These are phyloP conservation scores for Parathielavia appendiculata DNA, from an alignment of 495 filamentous ascomycete genomes.

Conservation along the genomic window DNA sequence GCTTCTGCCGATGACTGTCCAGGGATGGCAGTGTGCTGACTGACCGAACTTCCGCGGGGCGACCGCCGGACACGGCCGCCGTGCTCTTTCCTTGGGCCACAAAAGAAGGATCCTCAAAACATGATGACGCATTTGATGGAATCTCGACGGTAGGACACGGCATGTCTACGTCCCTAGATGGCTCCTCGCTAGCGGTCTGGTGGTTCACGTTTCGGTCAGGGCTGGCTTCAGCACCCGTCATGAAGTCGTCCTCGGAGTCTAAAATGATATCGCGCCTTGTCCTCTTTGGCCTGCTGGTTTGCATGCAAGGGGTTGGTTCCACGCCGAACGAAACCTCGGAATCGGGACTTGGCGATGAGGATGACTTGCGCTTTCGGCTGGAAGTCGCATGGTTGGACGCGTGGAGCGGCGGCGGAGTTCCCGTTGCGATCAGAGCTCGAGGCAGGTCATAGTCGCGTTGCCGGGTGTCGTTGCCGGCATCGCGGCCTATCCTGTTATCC, in stretches of 20 bases:
- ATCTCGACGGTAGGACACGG: background rate
- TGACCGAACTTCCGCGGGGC: background rate
- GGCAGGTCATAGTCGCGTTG: background rate
- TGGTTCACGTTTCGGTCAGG: constrained; percentile 5
- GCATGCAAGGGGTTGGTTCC: background rate
- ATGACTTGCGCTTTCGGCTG: constrained; percentile 22
- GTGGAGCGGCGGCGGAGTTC: background rate
- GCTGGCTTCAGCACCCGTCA: constrained; percentile 13
- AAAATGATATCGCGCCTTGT: constrained; percentile 30
- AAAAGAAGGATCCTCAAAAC: background rate
- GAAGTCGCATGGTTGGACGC: constrained; percentile 5
- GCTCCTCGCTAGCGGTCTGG: background rate
- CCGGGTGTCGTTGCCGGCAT: too few species aligned
- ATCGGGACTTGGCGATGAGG: constrained; percentile 8
- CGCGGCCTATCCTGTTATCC: background rate
- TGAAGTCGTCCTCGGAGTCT: constrained; percentile 49
- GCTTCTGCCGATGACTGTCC: background rate
- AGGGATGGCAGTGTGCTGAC: background rate
- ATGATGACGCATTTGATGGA: background rate
- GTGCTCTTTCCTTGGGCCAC: background rate
- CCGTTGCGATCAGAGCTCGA: background rate
- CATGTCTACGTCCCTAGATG: constrained; percentile 13
- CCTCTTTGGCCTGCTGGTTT: constrained; percentile 14
- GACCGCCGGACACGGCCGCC: background rate
- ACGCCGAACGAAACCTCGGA: background rate